Evolutionary conservation across 2,329 filamentous ascomycete species (phyloP).

Genomic region (Exophiala sp.): DNA sequence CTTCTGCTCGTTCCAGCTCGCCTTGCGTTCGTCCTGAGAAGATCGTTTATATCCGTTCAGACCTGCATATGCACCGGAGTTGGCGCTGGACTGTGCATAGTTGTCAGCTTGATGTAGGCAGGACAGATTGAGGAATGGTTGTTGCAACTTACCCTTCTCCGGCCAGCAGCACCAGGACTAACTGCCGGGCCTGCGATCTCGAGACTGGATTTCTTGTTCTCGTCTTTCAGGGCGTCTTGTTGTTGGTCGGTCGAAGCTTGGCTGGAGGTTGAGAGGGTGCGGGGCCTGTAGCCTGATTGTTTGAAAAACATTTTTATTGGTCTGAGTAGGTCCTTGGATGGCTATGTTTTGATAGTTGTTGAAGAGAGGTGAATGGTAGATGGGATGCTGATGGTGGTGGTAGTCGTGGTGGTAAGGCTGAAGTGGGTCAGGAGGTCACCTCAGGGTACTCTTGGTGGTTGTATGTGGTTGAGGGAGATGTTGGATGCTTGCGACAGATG

Average conservation of each 20-base stretch:
- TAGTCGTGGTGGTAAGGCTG: too few relatives aligned
- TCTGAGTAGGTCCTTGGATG: too few relatives aligned
- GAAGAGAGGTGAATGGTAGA: too few relatives aligned
- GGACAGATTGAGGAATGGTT: neutral
- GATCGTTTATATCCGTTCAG: constrained; percentile 22
- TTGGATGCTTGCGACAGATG: too few relatives aligned
- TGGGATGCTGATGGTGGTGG: too few relatives aligned
- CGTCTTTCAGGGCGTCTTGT: neutral
- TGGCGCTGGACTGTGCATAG: constrained; percentile 6
- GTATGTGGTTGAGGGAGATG: too few relatives aligned
- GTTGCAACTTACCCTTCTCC: constrained; percentile 24
- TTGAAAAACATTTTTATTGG: constrained; percentile 28
- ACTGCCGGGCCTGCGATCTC: constrained; percentile 1
- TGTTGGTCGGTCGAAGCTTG: constrained; percentile 1
- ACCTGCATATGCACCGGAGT: constrained; percentile 23
- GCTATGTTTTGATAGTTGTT: too few relatives aligned
- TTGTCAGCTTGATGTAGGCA: neutral
- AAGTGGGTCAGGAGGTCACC: too few relatives aligned
- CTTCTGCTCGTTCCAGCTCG: constrained; percentile 24
- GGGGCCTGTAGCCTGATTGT: constrained; percentile 28
- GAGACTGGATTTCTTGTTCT: constrained; percentile 5
- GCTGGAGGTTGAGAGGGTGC: constrained; percentile 19
- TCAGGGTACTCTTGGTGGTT: too few relatives aligned
- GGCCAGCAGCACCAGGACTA: constrained; percentile 17
- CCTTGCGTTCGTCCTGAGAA: constrained; percentile 20